Base-by-base conservation (phyloP, 768 basidiomycete species). In the Leccinum pellstonianum region DNA sequence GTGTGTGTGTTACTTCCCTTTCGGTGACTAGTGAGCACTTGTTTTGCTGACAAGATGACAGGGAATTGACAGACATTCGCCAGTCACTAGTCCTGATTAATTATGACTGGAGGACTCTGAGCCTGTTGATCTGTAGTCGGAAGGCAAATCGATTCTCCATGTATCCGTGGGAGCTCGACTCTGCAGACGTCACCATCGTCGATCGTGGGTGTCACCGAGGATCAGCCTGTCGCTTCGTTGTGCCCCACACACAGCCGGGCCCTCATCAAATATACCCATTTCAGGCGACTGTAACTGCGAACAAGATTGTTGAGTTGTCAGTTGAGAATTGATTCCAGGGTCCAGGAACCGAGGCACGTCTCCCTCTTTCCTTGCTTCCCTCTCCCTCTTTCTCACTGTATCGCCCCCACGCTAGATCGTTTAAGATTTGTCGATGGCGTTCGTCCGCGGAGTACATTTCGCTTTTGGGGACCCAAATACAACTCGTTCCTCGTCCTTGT, bases 281-380 rank as follows among this genome's bases (percentile, higher is more conserved):
- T 33, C 52, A 23, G 19, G 43, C 43, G 17, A 41, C 38, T 60
- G 58, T 15, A 41, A 29, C 2, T 35, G 25, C 15, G 15, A 21
- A 17, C 4, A 17, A 55, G 21, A 43, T 48, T 54, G 38, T 58
- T 12, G 35, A 37, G 4, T 54, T 41, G 56, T 53, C 35, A 11
- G 15, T 25, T n/a, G 50, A 46, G 29, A 43, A 41, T 43, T 53
- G 49, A 56, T n/a, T 11, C n/a, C 43, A 46, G n/a, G 43, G 12
- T 10, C 55, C 54, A 66, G 64, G 56, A 53, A 62, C 64, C 31
- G 60, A 58, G 33, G 31, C 27, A 17, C 12, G 10, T 46, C 43
- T 46, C 43, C 43, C n/a, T 46, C 43, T 19, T 8, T 19, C 10
- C 43, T 46, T n/a, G 17, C 29, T 9, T 14, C 35, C 5, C 35